Evolutionary conservation across 257 asterid species (phyloP).

Genomic region (Penstemon newberryi): DNA sequence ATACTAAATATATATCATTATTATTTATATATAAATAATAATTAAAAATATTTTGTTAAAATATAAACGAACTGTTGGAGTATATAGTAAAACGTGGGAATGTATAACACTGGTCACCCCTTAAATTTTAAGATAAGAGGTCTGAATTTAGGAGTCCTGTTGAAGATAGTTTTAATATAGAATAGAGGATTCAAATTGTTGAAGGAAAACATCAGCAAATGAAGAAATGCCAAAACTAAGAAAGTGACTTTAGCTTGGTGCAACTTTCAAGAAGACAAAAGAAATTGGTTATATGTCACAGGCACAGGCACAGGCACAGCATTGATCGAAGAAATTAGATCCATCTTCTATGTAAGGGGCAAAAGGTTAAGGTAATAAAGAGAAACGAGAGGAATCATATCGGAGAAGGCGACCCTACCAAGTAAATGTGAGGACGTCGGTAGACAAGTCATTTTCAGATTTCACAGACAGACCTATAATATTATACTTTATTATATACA

Average conservation of each 20-base stretch:
- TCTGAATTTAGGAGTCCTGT: too few species aligned
- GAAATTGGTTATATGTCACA: not conserved
- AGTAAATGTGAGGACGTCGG: conserved; percentile 26
- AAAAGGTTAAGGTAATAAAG: conserved; percentile 27
- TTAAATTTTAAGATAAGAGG: too few species aligned
- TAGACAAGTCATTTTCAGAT: conserved; percentile 47
- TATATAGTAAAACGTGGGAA: too few species aligned
- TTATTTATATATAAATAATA: too few species aligned
- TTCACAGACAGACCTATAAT: not conserved
- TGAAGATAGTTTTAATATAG: too few species aligned
- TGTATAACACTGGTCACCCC: too few species aligned
- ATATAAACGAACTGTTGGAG: too few species aligned
- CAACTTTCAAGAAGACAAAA: not conserved
- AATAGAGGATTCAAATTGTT: too few species aligned
- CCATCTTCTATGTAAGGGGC: not conserved
- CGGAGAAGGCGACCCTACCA: conserved; percentile 36
- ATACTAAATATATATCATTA: too few species aligned
- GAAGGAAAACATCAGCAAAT: not conserved
- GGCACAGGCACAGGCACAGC: not conserved
- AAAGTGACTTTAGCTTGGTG: not conserved
- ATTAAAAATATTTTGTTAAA: too few species aligned
- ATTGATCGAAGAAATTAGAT: not conserved
- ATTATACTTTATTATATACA: too few species aligned
- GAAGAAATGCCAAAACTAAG: not conserved
- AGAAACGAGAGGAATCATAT: conserved; percentile 25